These are phyloP conservation scores for Sugiyamaella japonica DNA, from an alignment of 1,139 yeast species.

Conservation along the genomic window DNA sequence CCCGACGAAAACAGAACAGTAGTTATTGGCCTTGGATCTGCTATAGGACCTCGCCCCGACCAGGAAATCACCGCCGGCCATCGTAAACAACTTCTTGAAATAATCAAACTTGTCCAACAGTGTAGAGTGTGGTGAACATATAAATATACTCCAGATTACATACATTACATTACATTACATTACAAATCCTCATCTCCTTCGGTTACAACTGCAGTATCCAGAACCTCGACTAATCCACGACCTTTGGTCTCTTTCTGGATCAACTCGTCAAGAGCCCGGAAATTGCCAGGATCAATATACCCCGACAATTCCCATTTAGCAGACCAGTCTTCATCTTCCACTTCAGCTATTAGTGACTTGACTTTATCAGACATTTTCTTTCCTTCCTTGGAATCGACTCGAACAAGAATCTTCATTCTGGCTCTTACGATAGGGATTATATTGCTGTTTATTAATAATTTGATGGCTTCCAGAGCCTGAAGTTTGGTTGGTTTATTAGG, in stretches of 20 bases:
- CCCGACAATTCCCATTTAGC: conserved; percentile 64
- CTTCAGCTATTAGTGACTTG: conserved; percentile 51
- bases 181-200: conserved; percentile 47
- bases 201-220: conserved; percentile 85
- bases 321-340: conserved; percentile 54
- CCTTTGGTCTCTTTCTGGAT: conserved; percentile 56
- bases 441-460: conserved; percentile 70
- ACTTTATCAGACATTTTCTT: conserved; percentile 54
- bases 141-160: background rate
- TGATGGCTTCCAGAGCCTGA: conserved; percentile 92
- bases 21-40: conserved; percentile 41
- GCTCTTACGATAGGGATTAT: conserved; percentile 93
- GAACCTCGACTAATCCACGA: conserved; percentile 71
- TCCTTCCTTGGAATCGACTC: conserved; percentile 50
- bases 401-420: conserved; percentile 74
- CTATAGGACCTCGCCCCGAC: conserved; percentile 35
- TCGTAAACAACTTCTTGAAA: conserved; percentile 37
- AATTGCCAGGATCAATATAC: conserved; percentile 85
- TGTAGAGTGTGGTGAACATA: conserved; percentile 39
- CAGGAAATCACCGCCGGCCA: conserved; percentile 32
- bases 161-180: background rate
- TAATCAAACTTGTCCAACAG: conserved; percentile 38
- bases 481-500: conserved; percentile 79
- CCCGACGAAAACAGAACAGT: conserved; percentile 41
- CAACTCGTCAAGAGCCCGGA: conserved; percentile 64